Evolutionary conservation across 768 basidiomycete species (phyloP), one percentile per base, ranked within the genome.

Genomic region (Suillus plorans): DNA sequence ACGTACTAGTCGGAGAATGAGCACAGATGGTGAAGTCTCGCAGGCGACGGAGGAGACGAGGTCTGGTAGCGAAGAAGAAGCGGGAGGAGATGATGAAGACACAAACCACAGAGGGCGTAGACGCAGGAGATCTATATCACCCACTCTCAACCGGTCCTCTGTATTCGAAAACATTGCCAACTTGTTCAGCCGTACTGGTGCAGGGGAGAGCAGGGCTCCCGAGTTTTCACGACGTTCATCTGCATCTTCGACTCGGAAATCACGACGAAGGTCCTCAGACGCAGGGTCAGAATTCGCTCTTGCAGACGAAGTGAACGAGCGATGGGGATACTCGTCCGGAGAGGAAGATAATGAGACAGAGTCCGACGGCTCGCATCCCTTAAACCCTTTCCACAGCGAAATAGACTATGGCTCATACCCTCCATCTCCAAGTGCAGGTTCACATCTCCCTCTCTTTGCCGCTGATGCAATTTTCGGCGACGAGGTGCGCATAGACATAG

Each of bases 301-400:
- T 5, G 85, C 79, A 36, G 84, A 85, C 34, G 86, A 86, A 45
- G 82, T 79, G 64, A 86, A 88, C 52, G 91, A 94, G 68, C 84
- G 92, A n/a, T 95, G 94, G 94, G 94, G 94, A 5, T 95, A 95
- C 76, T 88, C 90, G n/a, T 94, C 94, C 4, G 91, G 86, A 28
- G 94, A 95, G 71, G 91, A 85, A 64, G 84, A 90, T 70, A 85
- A 86, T 28, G 81, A 80, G 25, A 81, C 41, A 16, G 74, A 61
- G 16, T 76, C 76, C 37, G 49, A 63, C 25, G 37, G 39, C 20
- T 73, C 74, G 18, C 69, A 28, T n/a, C 16, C 66, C 34, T 67
- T 74, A 20, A 71, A 67, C 49, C 67, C 67, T 28, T 28, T 84
- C 36, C 77, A 82, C 36, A 85, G 83, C 28, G 89, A 91, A 62